Percentiles rank a stretch among this genome's conserved stretches.
Evolutionary conservation across 2,329 filamentous ascomycete species (phyloP).

Genomic region (Ascochyta rabiei): DNA sequence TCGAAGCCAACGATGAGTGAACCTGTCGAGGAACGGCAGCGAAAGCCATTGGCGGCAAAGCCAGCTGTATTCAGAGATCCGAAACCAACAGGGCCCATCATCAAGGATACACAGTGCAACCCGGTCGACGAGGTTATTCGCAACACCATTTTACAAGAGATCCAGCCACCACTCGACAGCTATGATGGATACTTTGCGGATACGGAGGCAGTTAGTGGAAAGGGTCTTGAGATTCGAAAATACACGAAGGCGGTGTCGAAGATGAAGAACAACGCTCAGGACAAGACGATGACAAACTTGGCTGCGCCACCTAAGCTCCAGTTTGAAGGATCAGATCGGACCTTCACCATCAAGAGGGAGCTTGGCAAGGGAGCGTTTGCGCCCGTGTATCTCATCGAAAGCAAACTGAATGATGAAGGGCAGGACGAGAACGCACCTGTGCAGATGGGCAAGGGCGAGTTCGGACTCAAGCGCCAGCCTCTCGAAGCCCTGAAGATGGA

Average conservation of each 20-base stretch:
- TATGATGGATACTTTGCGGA: conserved; percentile 85
- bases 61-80: conserved; percentile 47
- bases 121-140: conserved; percentile 81
- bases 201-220: conserved; percentile 66
- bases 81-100: conserved; percentile 70
- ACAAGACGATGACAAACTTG: conserved; percentile 67
- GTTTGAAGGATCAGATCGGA: conserved; percentile 68
- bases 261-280: conserved; percentile 57
- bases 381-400: conserved; percentile 89
- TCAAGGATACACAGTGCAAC: conserved; percentile 85
- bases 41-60: conserved; percentile 30
- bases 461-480: conserved; percentile 62
- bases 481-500: conserved; percentile 96
- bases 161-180: conserved; percentile 73
- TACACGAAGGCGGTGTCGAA: conserved; percentile 73
- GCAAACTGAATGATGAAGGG: conserved; percentile 60
- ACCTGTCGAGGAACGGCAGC: conserved; percentile 18
- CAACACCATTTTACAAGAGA: conserved; percentile 73
- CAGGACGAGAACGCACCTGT: conserved; percentile 53
- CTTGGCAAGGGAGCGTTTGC: conserved; percentile 94
- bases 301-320: conserved; percentile 68
- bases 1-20: conserved; percentile 42
- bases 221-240: conserved; percentile 77
- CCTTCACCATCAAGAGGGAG: conserved; percentile 81
- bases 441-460: conserved; percentile 67